Evolutionary conservation across 768 basidiomycete species (phyloP), one percentile per base, ranked within the genome.

Genomic region (Nidularia pulvinata): DNA sequence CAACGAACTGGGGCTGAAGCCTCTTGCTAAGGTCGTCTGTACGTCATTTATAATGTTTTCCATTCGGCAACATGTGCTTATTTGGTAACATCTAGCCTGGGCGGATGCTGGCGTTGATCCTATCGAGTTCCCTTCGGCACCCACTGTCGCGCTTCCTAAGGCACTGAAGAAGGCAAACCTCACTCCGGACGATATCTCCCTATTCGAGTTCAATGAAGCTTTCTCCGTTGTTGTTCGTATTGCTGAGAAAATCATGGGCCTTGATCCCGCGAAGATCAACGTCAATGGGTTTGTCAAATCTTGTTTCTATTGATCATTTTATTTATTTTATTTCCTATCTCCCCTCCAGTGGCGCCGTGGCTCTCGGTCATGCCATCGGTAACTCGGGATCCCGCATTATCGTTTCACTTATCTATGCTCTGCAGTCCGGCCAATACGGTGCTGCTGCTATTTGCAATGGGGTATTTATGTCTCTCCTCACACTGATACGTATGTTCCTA

Each of bases 391-490:
- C 91, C 46, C 88, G 96, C 49, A 98, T 98, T 72, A 80, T 98
- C 48, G 95, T 98, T 30, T 91, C 96, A 5, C 82, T 98, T 16
- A 78, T 93, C 4, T 95, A 98, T 67, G 85, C 89, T n/a, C 84
- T 98, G 59, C 88, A 96, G 78, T 69, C 86, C 2, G 95, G 95
- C 37, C 80, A 98, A 74, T 97, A 95, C 63, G 96, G 95, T 60
- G 93, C 92, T 51, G 96, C 95, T 37, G 95, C 89, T 69, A 89
- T 98, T 60, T 98, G 96, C 83, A 98, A 98, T 65, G 96, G 95
- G 58, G 93, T 95, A 69, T 70, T 93, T 80, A 6, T 10, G 55
- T 54, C 50, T 46, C 9, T 49, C 7, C 33, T 46, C 44, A 45
- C 35, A 10, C 36, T 16, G n/a, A 32, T 32, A 49, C 43, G 54